Evolutionary conservation across 2,329 filamentous ascomycete species (phyloP).

Genomic region (Phialocephala subalpina): DNA sequence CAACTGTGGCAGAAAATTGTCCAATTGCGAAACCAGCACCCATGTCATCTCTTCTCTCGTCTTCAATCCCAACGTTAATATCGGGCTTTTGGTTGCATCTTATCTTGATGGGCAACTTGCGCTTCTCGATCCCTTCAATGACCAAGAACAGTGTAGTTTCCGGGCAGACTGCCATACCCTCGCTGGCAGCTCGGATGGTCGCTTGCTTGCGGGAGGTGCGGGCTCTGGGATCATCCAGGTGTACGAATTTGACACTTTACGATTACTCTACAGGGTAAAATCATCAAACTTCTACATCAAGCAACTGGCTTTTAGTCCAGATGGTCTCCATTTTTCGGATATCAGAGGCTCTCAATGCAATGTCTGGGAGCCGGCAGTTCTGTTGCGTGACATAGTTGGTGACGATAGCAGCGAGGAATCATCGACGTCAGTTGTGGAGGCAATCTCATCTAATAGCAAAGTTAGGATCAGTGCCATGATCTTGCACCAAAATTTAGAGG

Average conservation of each 20-base stretch:
- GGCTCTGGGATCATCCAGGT: constrained; percentile 39
- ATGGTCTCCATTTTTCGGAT: constrained; percentile 46
- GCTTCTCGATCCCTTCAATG: constrained; percentile 24
- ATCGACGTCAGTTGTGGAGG: constrained; percentile 37
- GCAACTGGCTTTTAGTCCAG: constrained; percentile 43
- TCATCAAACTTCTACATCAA: constrained; percentile 42
- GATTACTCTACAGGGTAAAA: constrained; percentile 41
- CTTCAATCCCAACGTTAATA: constrained; percentile 38
- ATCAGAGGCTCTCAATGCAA: constrained; percentile 47
- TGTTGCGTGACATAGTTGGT: constrained; percentile 38
- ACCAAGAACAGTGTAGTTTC: constrained; percentile 13
- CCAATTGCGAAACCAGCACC: constrained; percentile 43
- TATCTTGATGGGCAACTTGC: constrained; percentile 33
- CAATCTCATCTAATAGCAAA: constrained; percentile 35
- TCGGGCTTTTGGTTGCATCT: constrained; percentile 25
- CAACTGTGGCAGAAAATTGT: constrained; percentile 46
- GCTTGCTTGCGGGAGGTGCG: constrained; percentile 37
- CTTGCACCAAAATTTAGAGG: constrained; percentile 36
- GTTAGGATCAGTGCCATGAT: constrained; percentile 44
- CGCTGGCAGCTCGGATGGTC: constrained; percentile 38
- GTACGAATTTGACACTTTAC: constrained; percentile 41
- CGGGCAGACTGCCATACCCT: constrained; percentile 28
- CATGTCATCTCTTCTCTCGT: constrained; percentile 42
- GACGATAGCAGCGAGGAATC: constrained; percentile 41
- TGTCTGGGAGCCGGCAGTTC: constrained; percentile 47